Evolutionary conservation across 2,329 filamentous ascomycete genomes (phyloP), one percentile per base, ranked within the genome.

Genomic region (Sclerotinia sclerotiorum): DNA sequence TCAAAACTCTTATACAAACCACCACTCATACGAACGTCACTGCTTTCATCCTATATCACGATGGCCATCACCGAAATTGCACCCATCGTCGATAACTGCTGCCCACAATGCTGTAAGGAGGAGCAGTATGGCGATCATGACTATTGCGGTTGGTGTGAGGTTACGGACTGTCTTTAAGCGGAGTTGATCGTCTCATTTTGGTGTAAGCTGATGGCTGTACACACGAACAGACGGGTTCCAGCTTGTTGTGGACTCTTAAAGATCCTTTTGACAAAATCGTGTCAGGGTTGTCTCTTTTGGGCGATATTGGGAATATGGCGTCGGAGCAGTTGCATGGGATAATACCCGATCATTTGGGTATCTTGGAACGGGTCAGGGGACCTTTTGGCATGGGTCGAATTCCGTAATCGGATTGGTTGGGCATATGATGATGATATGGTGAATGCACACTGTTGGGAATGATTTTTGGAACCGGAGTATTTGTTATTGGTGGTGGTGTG

Each of bases 101-200:
- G 83, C 79, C 80, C 80, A 35, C 83, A 81, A 72, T 85, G 83
- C 78, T 85, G 83, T 79, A 82, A 81, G 73, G 81, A 81, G 46
- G 79, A 81, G 66, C 82, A 84, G 73, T 82, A 81, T 67, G 67
- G 82, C 70, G 81, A 81, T 60, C 83, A 85, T 74, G 83, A 85
- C 72, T 82, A 81, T 74, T 85, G 83, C 76, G 78, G 78, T 11
- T 80, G 81, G 74, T 84, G 83, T 74, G 80, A 81, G 58, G 77
- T 74, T 15, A 73, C 74, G 2, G 72, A 76, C 56, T 76, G 74
- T 65, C 71, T 74, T 29, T 73, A 67, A 69, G 13, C 32, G 64
- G 27, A 52, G 49, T 44, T 24, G 21, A 61, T 61, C 57, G 21
- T 46, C 56, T 7, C 46, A 48, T 39, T 44, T 49, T 35, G 7